A percentile compares a stretch with the other conserved stretches of the same genome.
These are phyloP conservation scores for Fraxinus angustifolia DNA, from an alignment of 305 asterid species.

Conservation along the genomic window DNA sequence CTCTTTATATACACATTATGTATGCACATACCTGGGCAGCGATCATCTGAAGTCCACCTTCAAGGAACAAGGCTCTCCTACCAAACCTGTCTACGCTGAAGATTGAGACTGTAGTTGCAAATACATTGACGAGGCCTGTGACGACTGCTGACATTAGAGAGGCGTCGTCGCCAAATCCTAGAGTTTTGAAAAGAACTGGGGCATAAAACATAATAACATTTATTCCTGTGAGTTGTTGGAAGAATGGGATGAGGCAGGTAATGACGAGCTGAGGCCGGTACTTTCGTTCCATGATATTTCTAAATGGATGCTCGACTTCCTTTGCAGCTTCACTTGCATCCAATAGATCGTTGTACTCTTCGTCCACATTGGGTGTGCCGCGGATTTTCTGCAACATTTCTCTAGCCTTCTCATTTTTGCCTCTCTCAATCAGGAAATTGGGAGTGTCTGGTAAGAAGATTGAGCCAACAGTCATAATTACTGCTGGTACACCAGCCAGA, in stretches of 20 bases:
- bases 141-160: slow-evolving; percentile 48
- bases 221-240: slow-evolving; percentile 64
- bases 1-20: background rate
- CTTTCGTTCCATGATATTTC: slow-evolving; percentile 20
- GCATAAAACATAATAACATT: slow-evolving; percentile 66
- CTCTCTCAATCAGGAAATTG: slow-evolving; percentile 53
- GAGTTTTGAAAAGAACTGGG: slow-evolving; percentile 55
- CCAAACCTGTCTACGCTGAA: slow-evolving; percentile 48
- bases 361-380: slow-evolving; percentile 41
- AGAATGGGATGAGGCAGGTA: slow-evolving; percentile 41
- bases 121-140: slow-evolving; percentile 44
- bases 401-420: slow-evolving; percentile 35
- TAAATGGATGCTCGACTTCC: slow-evolving; percentile 36
- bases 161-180: slow-evolving; percentile 50
- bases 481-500: slow-evolving; percentile 57
- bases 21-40: slow-evolving; percentile 27
- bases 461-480: slow-evolving; percentile 51
- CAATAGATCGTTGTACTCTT: slow-evolving; percentile 42
- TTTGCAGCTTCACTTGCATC: slow-evolving; percentile 52
- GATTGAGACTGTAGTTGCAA: slow-evolving; percentile 44
- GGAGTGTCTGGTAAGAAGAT: slow-evolving; percentile 66
- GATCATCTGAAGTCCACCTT: slow-evolving; percentile 54
- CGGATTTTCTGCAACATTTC: slow-evolving; percentile 42
- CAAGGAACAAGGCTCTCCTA: slow-evolving; percentile 41
- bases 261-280: slow-evolving; percentile 52